Base-by-base conservation (phyloP, 768 basidiomycete genomes). In the Crepidotus variabilis region DNA sequence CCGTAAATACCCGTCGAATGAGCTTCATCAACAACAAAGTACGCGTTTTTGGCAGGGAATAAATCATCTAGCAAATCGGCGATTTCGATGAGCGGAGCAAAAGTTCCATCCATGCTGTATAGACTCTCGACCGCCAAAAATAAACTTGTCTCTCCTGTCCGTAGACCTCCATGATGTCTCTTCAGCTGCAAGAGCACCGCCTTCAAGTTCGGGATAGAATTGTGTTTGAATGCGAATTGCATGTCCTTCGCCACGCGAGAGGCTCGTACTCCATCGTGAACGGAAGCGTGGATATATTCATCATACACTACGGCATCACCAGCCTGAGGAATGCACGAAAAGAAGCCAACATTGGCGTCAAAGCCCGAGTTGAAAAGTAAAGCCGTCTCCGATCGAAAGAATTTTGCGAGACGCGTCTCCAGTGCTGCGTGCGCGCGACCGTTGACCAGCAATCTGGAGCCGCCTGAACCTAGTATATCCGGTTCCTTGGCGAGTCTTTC, bases 31-130 rank as follows among this genome's bases (percentile, higher is more conserved):
- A 98, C 86, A 14, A 97, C 70, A 11, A 97, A 71, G 67, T 89
- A 84, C 22, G 77, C 85, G 65, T 89, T 89, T 2, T 80, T 78
- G 16, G 61, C 54, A 1, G 88, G 87, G 43, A 93, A 79, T 11
- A 79, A 58, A 39, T 79, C 75, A 23, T 92, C 84, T 46, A 93
- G 63, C 2, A 80, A 63, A 23, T 81, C 78, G 34, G 87, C 81
- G 48, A 97, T 85, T 45, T 82, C 81, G 14, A 52, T 52, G 24
- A 98, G 75, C 0, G 93, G 94, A 0, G 88, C 79, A 57, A 96
- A 80, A 23, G 94, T 96, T 13, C 96, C 96, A 61, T 98, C 96
- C 96, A 98, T 98, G 55, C 88, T 91, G 63, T 98, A 98, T 47
- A 98, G 70, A 35, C 85, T 87, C 76, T 98, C 96, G 6, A 97